Evolutionary conservation across 2,329 filamentous ascomycete species (phyloP).

Genomic region (Hymenoscyphus salicellus): DNA sequence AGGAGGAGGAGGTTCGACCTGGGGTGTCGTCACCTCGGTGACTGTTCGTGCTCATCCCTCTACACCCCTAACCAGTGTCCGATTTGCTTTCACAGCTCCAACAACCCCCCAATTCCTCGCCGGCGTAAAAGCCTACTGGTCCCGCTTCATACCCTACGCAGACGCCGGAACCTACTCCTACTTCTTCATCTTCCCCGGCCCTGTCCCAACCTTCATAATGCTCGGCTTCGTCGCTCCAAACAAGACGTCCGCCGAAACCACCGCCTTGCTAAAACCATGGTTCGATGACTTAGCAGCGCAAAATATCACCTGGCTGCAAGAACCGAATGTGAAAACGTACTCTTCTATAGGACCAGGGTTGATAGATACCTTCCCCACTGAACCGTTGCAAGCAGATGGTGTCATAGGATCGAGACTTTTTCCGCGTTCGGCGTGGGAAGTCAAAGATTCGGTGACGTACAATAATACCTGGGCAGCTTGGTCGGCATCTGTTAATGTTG

Average conservation of each 20-base stretch:
- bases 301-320: conserved; percentile 26
- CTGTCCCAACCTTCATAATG: conserved; percentile 37
- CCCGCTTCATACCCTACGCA: conserved; percentile 42
- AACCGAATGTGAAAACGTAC: conserved; percentile 18
- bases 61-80: conserved; percentile 23
- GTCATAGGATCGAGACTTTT: conserved; percentile 10
- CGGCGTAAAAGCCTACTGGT: conserved; percentile 50
- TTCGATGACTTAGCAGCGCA: conserved; percentile 38
- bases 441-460: not conserved
- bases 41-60: conserved; percentile 30
- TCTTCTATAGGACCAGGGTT: conserved; percentile 33
- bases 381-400: conserved; percentile 27
- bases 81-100: conserved; percentile 7
- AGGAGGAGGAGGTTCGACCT: conserved; percentile 58
- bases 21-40: conserved; percentile 39
- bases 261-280: conserved; percentile 37
- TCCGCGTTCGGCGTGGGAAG: conserved; percentile 4
- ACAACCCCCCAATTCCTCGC: conserved; percentile 38
- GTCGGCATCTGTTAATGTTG: not conserved
- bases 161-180: conserved; percentile 33
- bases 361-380: conserved; percentile 41
- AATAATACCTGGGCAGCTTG: conserved; percentile 5
- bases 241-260: conserved; percentile 32
- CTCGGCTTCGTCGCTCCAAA: conserved; percentile 33
- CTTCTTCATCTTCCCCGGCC: conserved; percentile 33